Evolutionary conservation across 768 basidiomycete genomes (phyloP), one percentile per base, ranked within the genome.

Genomic region (Calocybe gangraenosa): DNA sequence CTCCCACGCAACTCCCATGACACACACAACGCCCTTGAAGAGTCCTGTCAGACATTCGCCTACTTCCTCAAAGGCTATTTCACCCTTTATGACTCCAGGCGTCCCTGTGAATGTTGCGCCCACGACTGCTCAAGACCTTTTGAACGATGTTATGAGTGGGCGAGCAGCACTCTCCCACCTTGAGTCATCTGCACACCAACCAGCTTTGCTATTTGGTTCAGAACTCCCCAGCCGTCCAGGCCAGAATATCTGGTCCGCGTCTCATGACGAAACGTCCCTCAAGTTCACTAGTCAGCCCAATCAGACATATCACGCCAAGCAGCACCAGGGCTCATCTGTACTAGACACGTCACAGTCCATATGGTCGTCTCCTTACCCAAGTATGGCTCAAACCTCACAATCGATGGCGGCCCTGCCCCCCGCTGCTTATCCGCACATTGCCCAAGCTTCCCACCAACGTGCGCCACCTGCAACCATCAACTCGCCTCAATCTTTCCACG

Each of bases 221-320:
- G 76, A 75, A 3, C 61, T 65, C 7, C 54, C 68, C 2, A 69
- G 68, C 52, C 63, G 63, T n/a, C 66, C 70, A 7, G 62, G 63
- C 23, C 68, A 74, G 39, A 85, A 79, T 1, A 87, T 87, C 32
- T 87, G 86, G 85, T 79, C 84, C 3, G 71, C 81, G 11, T 69
- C 75, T 1, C 63, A 66, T 2, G 82, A 81, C 48, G 76, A 78
- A 44, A 65, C 68, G 40, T 55, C 66, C 19, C 55, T 71, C 33
- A 66, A 60, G 37, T 68, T 68, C 40, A 62, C 54, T 31, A 55
- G 60, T 34, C 61, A 60, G n/a, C 61, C 56, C 43, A 63, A 61
- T 31, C 64, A 65, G 22, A 54, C 56, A 9, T 65, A 64, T 50
- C 67, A 59, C 18, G 60, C 53, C 10, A 65, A 62, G 21, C 59